phyloP scores from a whole-genome alignment of 2,329 filamentous ascomycete genomes.

The Aspergillus quadricinctus region DNA sequence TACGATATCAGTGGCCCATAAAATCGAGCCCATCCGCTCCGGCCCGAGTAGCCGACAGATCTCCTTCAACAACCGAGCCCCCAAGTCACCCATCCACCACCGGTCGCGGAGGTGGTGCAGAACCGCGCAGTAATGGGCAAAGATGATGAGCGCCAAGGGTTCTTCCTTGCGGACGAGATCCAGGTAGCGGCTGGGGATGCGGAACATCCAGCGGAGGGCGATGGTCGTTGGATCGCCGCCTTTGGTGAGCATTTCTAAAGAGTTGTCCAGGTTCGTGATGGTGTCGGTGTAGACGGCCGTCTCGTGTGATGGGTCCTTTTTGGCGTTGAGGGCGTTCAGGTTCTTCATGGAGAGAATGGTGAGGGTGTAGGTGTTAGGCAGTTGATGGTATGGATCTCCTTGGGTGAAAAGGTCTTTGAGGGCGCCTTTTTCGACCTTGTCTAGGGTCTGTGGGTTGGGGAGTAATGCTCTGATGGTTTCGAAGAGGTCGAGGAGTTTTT shows the following conservation, averaged over 20 bases:
- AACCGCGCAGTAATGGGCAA: conserved; percentile 9
- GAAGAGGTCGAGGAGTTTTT: background rate
- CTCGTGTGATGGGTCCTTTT: background rate
- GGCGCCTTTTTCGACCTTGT: background rate
- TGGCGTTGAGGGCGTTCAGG: background rate
- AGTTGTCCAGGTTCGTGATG: conserved; percentile 3
- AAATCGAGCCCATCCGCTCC: background rate
- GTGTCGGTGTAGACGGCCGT: conserved; percentile 2
- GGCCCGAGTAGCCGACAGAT: background rate
- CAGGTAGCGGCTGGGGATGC: conserved; percentile 1
- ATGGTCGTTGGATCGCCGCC: conserved; percentile 5
- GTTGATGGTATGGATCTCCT: background rate
- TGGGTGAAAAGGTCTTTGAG: background rate
- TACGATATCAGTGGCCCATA: background rate
- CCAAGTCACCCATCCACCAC: conserved; percentile 10
- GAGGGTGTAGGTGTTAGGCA: conserved; percentile 4
- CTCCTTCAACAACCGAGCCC: conserved; percentile 4
- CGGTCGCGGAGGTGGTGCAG: conserved; percentile 8
- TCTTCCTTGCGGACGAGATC: conserved; percentile 1
- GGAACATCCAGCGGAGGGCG: conserved; percentile 5
- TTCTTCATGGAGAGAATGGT: conserved; percentile 5
- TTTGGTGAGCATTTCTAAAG: conserved; percentile 5
- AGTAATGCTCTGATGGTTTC: background rate
- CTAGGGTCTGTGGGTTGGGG: background rate
- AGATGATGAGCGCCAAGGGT: conserved; percentile 5